phyloP scores from a whole-genome alignment of 176 grass and related monocot genomes.

The Guadua angustifolia region DNA sequence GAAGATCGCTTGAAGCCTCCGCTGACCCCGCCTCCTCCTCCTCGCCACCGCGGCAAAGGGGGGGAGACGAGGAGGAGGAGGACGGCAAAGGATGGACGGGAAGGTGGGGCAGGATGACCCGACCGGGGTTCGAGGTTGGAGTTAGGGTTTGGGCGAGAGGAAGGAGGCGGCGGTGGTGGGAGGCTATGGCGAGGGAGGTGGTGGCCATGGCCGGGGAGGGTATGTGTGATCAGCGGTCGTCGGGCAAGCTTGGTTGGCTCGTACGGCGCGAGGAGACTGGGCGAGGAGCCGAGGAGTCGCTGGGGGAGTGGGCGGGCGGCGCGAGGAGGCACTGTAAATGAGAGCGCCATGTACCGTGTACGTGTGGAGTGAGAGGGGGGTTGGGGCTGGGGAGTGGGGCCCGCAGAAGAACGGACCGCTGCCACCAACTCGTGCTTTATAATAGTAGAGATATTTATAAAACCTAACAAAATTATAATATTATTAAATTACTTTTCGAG shows the following conservation, averaged over 20 bases:
- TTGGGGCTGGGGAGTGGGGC: too few species aligned
- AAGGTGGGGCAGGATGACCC: conserved; percentile 12
- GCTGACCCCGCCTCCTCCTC: neutral
- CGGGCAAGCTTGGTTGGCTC: neutral
- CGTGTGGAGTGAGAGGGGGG: too few species aligned
- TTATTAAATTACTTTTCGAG: too few species aligned
- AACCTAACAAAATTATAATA: too few species aligned
- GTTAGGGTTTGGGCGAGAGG: neutral
- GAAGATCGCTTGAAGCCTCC: conserved; percentile 67
- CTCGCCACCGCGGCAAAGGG: conserved; percentile 38
- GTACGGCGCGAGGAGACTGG: too few species aligned
- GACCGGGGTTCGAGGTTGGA: neutral
- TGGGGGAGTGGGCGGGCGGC: too few species aligned
- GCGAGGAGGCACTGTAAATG: too few species aligned
- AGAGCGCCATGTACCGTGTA: too few species aligned
- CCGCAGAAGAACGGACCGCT: too few species aligned
- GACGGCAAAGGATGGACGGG: conserved; percentile 32
- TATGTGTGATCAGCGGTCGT: conserved; percentile 41
- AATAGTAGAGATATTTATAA: too few species aligned
- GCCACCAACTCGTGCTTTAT: too few species aligned
- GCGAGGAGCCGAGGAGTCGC: too few species aligned
- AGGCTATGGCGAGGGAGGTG: conserved; percentile 42
- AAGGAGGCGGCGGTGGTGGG: conserved; percentile 1
- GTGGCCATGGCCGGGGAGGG: conserved; percentile 44
- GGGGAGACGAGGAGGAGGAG: conserved; percentile 1